These are phyloP conservation scores for Biscogniauxia marginata DNA, from an alignment of 2,329 filamentous ascomycete genomes.

Conservation along the genomic window DNA sequence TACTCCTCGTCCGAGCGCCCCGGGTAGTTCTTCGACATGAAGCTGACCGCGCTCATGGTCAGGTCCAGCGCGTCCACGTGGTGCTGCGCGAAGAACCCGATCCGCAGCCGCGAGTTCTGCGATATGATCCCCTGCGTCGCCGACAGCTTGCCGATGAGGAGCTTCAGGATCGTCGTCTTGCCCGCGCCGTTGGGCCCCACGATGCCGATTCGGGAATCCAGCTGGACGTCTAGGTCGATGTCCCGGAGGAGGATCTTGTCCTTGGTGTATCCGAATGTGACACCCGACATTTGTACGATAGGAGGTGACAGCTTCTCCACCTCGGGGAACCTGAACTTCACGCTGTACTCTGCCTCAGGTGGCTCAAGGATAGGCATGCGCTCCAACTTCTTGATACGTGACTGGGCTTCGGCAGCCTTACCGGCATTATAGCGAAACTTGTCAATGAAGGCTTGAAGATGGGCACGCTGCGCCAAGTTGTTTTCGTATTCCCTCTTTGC, in stretches of 20 bases:
- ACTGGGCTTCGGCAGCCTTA: slow-evolving; percentile 97
- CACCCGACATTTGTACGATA: slow-evolving; percentile 94
- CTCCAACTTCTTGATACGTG: slow-evolving; percentile 97
- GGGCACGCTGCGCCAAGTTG: slow-evolving; percentile 90
- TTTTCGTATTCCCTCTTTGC: slow-evolving; percentile 98
- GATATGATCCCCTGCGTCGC: slow-evolving; percentile 80
- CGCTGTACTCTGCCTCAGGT: slow-evolving; percentile 90
- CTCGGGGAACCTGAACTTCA: slow-evolving; percentile 95
- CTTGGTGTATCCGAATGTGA: slow-evolving; percentile 82
- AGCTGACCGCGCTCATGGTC: slow-evolving; percentile 83
- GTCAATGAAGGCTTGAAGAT: slow-evolving; percentile 97
- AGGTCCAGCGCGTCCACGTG: slow-evolving; percentile 96
- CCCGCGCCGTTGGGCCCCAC: slow-evolving; percentile 98
- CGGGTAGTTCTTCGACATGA: slow-evolving; percentile 92
- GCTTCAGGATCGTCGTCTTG: slow-evolving; percentile 97
- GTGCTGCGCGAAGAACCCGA: slow-evolving; percentile 98
- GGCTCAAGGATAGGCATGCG: slow-evolving; percentile 90
- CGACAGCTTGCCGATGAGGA: slow-evolving; percentile 84
- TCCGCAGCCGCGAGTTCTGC: slow-evolving; percentile 79
- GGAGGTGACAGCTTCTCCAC: slow-evolving; percentile 97
- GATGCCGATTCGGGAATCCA: slow-evolving; percentile 97
- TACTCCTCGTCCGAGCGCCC: slow-evolving; percentile 96
- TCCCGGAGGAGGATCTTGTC: slow-evolving; percentile 79
- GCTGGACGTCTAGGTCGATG: slow-evolving; percentile 93
- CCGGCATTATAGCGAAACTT: slow-evolving; percentile 99